Evolutionary conservation across 2,329 filamentous ascomycete species (phyloP), one percentile per base, ranked within the genome.

Genomic region (Xylaria arbuscula): DNA sequence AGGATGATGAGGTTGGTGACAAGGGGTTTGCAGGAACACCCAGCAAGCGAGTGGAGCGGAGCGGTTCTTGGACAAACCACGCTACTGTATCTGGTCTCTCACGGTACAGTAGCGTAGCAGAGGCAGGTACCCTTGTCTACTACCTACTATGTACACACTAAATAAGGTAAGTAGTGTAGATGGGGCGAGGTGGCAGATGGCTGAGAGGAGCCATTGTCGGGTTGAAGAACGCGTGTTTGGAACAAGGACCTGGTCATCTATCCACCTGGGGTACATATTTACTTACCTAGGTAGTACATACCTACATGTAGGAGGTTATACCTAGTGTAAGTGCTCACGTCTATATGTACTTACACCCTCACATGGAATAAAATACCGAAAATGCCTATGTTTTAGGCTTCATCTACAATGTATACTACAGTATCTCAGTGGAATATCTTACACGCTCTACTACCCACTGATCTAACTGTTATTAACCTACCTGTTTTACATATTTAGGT

Each of bases 11-110:
- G 28, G 63, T 69, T 62, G 32, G 67, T 48, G 40, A 66, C 66
- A 56, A 71, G 68, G 70, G 66, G 64, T 58, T 61, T 70, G 68
- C 68, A 70, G 68, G 61, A 70, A 66, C 68, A 36, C 63, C 68
- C 66, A 67, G 67, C 70, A 61, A 62, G 69, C 48, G 40, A 24
- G 45, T 48, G 45, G 45, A 64, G 70, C 67, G 69, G 66, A 68
- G 68, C 71, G 68, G 61, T 70, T 69, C 71, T 65, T 67, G 61
- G 51, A 10, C 15, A 9, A 28, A 38, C 53, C 8, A 42, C 36
- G 19, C 54, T 40, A 56, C 34, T 4, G 53, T 56, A 24, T 9
- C 22, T 15, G 28, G 28, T 28, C 2, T 28, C 28, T 28, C 28
- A 28, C 28, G 28, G 28, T 28, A 28, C 28, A 28, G 28, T 28